Percentiles rank a stretch among this genome's conserved stretches.
Conservation (phyloP, 371 early-diverging fungal genomes). For the Sporodiniella umbellata region DNA sequence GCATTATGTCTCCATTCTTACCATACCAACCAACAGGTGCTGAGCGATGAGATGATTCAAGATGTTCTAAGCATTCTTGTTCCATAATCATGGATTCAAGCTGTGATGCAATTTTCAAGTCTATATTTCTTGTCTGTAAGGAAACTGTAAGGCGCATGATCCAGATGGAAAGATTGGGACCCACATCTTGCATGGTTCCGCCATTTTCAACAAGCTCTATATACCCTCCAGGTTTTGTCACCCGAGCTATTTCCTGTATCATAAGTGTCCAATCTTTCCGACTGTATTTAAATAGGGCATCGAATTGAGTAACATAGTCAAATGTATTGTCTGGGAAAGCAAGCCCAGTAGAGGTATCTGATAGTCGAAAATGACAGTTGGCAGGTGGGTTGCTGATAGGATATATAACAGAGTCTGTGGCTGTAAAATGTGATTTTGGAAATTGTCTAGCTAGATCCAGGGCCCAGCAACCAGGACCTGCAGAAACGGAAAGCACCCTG, state of each 20-base stretch:
- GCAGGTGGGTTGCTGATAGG: conserved; percentile 33
- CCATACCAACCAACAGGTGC: conserved; percentile 48
- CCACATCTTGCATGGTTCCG: conserved; percentile 31
- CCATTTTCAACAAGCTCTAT: conserved; percentile 29
- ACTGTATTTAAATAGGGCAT: conserved; percentile 17
- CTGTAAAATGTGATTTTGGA: conserved; percentile 41
- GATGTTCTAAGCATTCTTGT: conserved; percentile 4
- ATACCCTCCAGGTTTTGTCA: conserved; percentile 22
- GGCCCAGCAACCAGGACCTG: conserved; percentile 40
- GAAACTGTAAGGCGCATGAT: conserved; percentile 46
- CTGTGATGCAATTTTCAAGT: conserved; percentile 25
- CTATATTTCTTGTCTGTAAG: conserved; percentile 35
- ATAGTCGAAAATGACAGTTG: conserved; percentile 38
- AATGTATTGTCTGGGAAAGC: conserved; percentile 25
- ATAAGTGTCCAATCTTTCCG: conserved; percentile 22
- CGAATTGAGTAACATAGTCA: conserved; percentile 28
- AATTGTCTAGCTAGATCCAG: conserved; percentile 34
- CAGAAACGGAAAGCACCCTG: conserved; percentile 21
- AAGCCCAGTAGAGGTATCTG: conserved; percentile 25
- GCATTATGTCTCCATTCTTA: conserved; percentile 33
- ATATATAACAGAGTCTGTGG: conserved; percentile 32
- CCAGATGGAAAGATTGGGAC: conserved; percentile 46
- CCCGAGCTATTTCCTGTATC: conserved; percentile 19
- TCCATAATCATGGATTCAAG: conserved; percentile 18
- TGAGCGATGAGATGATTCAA: conserved; percentile 32